Percentiles rank a stretch among this genome's conserved stretches.
Evolutionary conservation across 495 filamentous ascomycete species (phyloP).

Genomic region (Delitschia confertaspora): DNA sequence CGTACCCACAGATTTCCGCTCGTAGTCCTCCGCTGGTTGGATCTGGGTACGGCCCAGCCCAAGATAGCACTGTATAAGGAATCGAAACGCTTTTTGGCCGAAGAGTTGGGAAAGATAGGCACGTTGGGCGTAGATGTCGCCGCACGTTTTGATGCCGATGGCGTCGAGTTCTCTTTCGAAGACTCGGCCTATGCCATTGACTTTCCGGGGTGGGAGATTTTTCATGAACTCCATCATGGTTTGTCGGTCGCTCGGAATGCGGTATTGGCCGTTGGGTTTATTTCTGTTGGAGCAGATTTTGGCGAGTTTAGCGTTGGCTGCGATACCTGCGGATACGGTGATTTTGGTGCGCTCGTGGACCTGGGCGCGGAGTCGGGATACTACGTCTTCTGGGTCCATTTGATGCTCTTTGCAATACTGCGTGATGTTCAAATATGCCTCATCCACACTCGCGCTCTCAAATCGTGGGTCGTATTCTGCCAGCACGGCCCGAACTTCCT

Average conservation of each 20-base stretch:
- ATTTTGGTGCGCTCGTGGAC: slow-evolving; percentile 71
- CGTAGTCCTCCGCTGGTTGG: slow-evolving; percentile 79
- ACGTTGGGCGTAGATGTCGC: slow-evolving; percentile 72
- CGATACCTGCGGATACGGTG: slow-evolving; percentile 91
- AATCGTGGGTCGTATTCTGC: slow-evolving; percentile 82
- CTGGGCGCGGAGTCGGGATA: slow-evolving; percentile 65
- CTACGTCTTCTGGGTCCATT: slow-evolving; percentile 60
- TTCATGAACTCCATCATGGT: slow-evolving; percentile 80
- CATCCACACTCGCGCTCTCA: slow-evolving; percentile 87
- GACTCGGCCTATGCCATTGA: slow-evolving; percentile 88
- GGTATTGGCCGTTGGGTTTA: slow-evolving; percentile 91
- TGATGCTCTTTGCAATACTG: slow-evolving; percentile 65
- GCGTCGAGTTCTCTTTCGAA: slow-evolving; percentile 88
- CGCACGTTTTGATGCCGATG: slow-evolving; percentile 80
- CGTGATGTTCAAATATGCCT: slow-evolving; percentile 95
- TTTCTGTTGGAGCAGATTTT: slow-evolving; percentile 89
- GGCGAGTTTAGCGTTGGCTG: slow-evolving; percentile 81
- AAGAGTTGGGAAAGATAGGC: slow-evolving; percentile 68
- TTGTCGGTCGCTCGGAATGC: slow-evolving; percentile 57
- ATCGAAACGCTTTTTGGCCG: slow-evolving; percentile 82
- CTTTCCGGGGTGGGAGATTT: slow-evolving; percentile 72
- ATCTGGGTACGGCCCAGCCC: slow-evolving; percentile 84
- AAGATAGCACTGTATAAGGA: slow-evolving; percentile 74
- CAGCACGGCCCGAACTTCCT: slow-evolving; percentile 76
- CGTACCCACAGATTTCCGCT: slow-evolving; percentile 88